Evolutionary conservation across 495 filamentous ascomycete genomes (phyloP).

Genomic region (Extremus antarcticus): DNA sequence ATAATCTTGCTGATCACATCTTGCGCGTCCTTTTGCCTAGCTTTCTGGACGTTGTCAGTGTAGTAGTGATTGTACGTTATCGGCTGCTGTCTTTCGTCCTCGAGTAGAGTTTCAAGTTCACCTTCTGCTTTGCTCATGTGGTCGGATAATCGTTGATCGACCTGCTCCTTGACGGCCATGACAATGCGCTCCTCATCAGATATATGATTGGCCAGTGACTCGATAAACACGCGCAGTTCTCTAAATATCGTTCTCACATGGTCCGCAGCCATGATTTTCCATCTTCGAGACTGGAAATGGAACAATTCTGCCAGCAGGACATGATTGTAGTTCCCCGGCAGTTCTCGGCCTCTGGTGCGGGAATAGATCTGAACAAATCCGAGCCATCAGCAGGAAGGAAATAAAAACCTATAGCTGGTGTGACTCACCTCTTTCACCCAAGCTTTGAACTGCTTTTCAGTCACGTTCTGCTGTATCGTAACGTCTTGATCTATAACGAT

Average conservation of each 20-base stretch:
- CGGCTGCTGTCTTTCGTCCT: constrained; percentile 10
- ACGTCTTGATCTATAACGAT: background rate
- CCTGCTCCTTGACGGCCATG: background rate
- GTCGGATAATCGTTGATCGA: background rate
- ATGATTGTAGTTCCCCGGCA: constrained; percentile 44
- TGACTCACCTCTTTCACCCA: background rate
- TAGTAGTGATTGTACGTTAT: constrained; percentile 22
- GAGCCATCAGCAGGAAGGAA: no score
- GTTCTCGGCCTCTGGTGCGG: constrained; percentile 35
- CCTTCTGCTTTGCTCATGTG: constrained; percentile 1
- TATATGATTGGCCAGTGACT: background rate
- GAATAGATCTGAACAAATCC: constrained; percentile 26
- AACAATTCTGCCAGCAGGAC: constrained; percentile 42
- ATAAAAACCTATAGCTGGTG: no score
- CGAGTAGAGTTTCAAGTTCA: constrained; percentile 5
- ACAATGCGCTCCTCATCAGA: background rate
- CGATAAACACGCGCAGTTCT: constrained; percentile 11
- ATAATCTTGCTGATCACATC: background rate
- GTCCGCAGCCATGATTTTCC: constrained; percentile 29
- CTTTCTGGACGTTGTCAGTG: constrained; percentile 16
- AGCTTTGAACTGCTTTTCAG: background rate
- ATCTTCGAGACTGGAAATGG: constrained; percentile 36
- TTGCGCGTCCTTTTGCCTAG: background rate
- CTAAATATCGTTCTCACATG: constrained; percentile 18
- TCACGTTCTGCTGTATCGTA: background rate